Conservation (phyloP, 129 eudicot species). For the Solidago caesia region DNA sequence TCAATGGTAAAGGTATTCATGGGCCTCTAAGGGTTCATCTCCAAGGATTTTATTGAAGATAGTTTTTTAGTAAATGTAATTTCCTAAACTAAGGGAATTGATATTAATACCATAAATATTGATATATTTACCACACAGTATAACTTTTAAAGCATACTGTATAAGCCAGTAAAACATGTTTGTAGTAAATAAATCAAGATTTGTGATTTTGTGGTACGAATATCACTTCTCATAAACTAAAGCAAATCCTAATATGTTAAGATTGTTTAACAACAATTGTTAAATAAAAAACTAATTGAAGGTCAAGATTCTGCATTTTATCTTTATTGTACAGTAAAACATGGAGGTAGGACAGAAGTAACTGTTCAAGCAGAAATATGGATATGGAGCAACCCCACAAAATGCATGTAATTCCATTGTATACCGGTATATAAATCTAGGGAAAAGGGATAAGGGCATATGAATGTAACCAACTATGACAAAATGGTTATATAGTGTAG, state of each 20-base stretch:
- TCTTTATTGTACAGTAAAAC: background rate
- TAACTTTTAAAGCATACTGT: too few species aligned
- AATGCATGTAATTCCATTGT: background rate
- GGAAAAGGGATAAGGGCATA: too few species aligned
- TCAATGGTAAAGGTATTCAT: too few species aligned
- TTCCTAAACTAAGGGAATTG: background rate
- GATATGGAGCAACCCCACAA: conserved; percentile 3
- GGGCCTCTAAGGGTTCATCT: background rate
- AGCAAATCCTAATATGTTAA: background rate
- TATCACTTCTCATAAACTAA: too few species aligned
- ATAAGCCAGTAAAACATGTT: too few species aligned
- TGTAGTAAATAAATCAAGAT: too few species aligned
- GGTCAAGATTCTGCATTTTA: background rate
- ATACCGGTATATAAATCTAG: too few species aligned
- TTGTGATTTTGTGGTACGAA: too few species aligned
- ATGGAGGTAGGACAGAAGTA: background rate
- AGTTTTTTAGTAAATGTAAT: background rate
- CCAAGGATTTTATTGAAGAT: background rate
- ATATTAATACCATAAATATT: too few species aligned
- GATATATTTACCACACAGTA: too few species aligned
- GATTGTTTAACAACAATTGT: background rate
- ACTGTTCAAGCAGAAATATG: background rate
- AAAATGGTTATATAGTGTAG: too few species aligned
- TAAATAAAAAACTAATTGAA: background rate
- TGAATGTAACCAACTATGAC: too few species aligned